These are phyloP conservation scores for Moesziomyces globuligerus DNA, from an alignment of 1,284 basidiomycete genomes.

Conservation along the genomic window DNA sequence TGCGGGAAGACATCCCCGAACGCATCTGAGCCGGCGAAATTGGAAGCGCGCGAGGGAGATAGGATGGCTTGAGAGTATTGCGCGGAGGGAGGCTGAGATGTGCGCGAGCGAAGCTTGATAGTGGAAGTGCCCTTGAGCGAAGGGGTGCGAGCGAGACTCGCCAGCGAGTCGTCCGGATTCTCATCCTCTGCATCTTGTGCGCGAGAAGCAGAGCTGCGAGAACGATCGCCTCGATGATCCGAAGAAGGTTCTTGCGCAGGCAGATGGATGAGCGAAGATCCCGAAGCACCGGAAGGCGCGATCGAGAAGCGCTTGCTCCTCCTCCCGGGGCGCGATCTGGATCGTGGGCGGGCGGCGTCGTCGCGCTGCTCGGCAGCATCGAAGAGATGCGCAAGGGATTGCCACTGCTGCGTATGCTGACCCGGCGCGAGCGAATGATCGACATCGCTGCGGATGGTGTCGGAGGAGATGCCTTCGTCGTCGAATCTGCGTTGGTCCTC, in stretches of 20 bases:
- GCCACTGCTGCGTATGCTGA: slow-evolving; percentile 56
- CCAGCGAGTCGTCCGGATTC: slow-evolving; percentile 32
- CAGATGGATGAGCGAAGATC: background rate
- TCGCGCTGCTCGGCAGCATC: slow-evolving; percentile 18
- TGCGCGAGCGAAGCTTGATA: slow-evolving; percentile 34
- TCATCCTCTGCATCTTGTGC: slow-evolving; percentile 5
- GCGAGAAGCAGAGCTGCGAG: slow-evolving; percentile 4
- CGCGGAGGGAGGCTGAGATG: slow-evolving; percentile 5
- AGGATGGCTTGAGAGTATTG: no score
- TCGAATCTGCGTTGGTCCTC: slow-evolving; percentile 46
- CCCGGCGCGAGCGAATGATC: slow-evolving; percentile 34
- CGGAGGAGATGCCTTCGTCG: slow-evolving; percentile 52
- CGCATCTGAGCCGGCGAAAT: background rate
- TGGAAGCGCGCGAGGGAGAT: background rate
- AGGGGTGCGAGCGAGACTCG: slow-evolving; percentile 26
- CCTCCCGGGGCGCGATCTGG: slow-evolving; percentile 9
- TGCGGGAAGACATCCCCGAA: slow-evolving; percentile 10
- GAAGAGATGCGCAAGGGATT: slow-evolving; percentile 54
- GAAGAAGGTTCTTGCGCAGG: background rate
- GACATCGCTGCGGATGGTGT: slow-evolving; percentile 38
- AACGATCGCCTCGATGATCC: background rate
- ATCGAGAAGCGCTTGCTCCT: slow-evolving; percentile 28
- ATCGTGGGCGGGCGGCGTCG: slow-evolving; percentile 4
- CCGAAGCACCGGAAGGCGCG: background rate
- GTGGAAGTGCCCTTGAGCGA: slow-evolving; percentile 33